Evolutionary conservation across 2,329 filamentous ascomycete species (phyloP).

Genomic region (Colletotrichum kahawae): DNA sequence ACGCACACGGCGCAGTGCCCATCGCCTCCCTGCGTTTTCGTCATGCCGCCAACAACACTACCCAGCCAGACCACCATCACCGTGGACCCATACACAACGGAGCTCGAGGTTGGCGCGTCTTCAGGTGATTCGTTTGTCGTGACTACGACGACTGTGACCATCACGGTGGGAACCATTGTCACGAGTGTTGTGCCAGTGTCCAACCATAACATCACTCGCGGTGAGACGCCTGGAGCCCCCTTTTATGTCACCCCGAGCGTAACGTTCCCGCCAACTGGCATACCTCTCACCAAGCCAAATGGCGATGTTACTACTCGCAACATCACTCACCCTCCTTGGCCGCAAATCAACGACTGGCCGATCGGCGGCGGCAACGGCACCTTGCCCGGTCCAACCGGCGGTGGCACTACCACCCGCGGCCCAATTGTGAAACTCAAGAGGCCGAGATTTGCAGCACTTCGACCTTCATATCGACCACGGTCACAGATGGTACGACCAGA

Average conservation of each 20-base stretch:
- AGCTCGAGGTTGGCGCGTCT: slow-evolving; percentile 23
- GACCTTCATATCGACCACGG: neutral
- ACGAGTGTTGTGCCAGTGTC: slow-evolving; percentile 20
- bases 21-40: slow-evolving; percentile 24
- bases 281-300: slow-evolving; percentile 20
- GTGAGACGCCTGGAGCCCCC: neutral
- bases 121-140: neutral
- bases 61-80: slow-evolving; percentile 18
- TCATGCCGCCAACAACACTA: slow-evolving; percentile 26
- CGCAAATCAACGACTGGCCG: slow-evolving; percentile 11
- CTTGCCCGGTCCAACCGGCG: neutral
- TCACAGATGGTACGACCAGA: neutral
- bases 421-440: neutral
- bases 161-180: slow-evolving; percentile 2
- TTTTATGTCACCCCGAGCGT: slow-evolving; percentile 20
- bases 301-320: slow-evolving; percentile 21
- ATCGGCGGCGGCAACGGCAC: neutral
- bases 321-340: slow-evolving; percentile 26
- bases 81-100: slow-evolving; percentile 21
- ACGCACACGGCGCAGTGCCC: slow-evolving; percentile 15
- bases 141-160: slow-evolving; percentile 10
- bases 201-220: slow-evolving; percentile 24
- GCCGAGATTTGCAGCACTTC: neutral
- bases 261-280: slow-evolving; percentile 6
- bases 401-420: neutral